Evolutionary conservation across 1,139 yeast species (phyloP).

Genomic region (Candida freyschussii): DNA sequence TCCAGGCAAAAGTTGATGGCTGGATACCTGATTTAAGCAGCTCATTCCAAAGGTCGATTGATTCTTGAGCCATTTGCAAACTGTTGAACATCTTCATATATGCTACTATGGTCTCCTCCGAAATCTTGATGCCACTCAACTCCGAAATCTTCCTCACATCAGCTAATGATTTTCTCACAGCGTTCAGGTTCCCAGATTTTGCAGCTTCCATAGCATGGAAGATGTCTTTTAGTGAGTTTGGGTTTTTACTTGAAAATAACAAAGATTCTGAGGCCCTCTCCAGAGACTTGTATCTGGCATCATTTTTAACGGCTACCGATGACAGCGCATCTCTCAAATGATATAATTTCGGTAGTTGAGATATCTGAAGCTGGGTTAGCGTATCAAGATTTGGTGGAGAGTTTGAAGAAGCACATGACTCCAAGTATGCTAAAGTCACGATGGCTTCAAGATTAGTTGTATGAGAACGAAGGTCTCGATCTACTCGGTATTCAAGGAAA

Average conservation of each 20-base stretch:
- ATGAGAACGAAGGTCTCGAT: too few species aligned
- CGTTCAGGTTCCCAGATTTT: slow-evolving; percentile 8
- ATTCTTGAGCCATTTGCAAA: slow-evolving; percentile 26
- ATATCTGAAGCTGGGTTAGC: slow-evolving; percentile 6
- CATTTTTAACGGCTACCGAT: neutral
- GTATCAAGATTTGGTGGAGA: slow-evolving; percentile 5
- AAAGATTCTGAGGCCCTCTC: slow-evolving; percentile 2
- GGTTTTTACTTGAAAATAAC: slow-evolving; percentile 9
- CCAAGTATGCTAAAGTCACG: slow-evolving; percentile 14
- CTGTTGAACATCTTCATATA: slow-evolving; percentile 34
- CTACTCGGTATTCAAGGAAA: slow-evolving; percentile 16
- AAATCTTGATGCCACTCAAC: slow-evolving; percentile 14
- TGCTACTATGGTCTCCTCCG: slow-evolving; percentile 20
- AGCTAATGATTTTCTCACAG: slow-evolving; percentile 8
- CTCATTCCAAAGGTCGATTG: slow-evolving; percentile 38
- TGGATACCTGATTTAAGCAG: slow-evolving; percentile 28
- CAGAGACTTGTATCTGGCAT: slow-evolving; percentile 1
- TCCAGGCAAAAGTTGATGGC: slow-evolving; percentile 39
- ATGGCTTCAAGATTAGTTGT: too few species aligned
- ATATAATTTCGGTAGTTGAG: slow-evolving; percentile 2
- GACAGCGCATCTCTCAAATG: neutral
- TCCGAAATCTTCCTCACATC: slow-evolving; percentile 14
- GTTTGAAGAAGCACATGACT: slow-evolving; percentile 3
- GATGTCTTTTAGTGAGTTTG: slow-evolving; percentile 18
- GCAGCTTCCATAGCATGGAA: slow-evolving; percentile 18